Conservation (phyloP, 495 filamentous ascomycete species). For the Penicillium chermesinum region DNA sequence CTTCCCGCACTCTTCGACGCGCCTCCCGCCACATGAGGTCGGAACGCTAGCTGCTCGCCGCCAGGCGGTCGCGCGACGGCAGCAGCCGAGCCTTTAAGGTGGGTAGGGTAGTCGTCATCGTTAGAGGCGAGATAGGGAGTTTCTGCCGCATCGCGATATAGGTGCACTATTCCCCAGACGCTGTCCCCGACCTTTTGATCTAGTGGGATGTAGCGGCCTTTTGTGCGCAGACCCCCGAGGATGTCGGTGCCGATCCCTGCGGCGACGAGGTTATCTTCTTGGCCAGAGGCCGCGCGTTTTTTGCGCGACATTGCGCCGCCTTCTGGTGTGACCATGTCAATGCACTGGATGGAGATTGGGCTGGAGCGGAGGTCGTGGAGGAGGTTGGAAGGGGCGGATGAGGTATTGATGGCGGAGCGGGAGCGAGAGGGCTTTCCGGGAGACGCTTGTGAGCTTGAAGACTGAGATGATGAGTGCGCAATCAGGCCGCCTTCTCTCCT, state of each 20-base stretch:
- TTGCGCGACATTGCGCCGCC: conserved; percentile 14
- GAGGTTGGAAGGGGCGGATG: not conserved
- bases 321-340: conserved; percentile 54
- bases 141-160: conserved; percentile 83
- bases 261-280: conserved; percentile 33
- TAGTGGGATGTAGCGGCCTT: conserved; percentile 71
- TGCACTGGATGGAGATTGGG: conserved; percentile 57
- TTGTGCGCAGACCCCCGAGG: conserved; percentile 58
- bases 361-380: conserved; percentile 52
- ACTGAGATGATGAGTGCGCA: not conserved
- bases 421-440: not conserved
- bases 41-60: conserved; percentile 13
- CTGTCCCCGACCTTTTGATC: conserved; percentile 73
- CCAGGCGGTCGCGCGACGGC: conserved; percentile 26
- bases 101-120: conserved; percentile 36
- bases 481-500: not conserved
- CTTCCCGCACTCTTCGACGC: not conserved
- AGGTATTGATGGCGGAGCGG: not conserved
- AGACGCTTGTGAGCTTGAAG: not conserved
- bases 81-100: conserved; percentile 40
- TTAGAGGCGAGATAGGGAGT: conserved; percentile 44
- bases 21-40: not conserved
- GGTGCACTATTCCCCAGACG: conserved; percentile 88
- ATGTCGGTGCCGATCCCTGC: conserved; percentile 48
- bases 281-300: conserved; percentile 7